phyloP scores from a whole-genome alignment of 768 basidiomycete genomes.

The Lentinula lateritia region DNA sequence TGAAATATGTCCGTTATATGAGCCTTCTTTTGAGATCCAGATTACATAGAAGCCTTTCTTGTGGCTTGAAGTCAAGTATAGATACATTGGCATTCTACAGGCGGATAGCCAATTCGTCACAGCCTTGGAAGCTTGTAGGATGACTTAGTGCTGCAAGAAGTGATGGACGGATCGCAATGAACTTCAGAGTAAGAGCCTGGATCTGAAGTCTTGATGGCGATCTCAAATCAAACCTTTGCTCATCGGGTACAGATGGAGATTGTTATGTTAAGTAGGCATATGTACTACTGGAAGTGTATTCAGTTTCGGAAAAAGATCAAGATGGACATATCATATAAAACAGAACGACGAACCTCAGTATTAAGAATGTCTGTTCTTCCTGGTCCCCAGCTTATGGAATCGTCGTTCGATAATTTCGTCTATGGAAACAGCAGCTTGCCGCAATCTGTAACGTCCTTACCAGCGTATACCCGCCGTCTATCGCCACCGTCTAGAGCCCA shows the following conservation, averaged over 20 bases:
- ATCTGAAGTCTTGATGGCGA: background rate
- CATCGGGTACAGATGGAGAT: background rate
- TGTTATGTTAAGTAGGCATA: background rate
- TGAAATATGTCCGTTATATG: no score
- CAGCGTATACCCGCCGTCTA: background rate
- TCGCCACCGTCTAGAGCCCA: background rate
- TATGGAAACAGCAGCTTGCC: background rate
- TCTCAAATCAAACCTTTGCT: background rate
- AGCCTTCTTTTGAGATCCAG: background rate
- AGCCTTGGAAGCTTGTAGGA: background rate
- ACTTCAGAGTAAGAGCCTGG: background rate
- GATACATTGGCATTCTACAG: background rate
- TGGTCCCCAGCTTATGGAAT: background rate
- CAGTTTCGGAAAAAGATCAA: background rate
- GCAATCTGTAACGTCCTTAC: slow-evolving; percentile 4
- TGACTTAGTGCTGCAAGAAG: background rate
- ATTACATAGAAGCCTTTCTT: background rate
- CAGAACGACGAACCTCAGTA: background rate
- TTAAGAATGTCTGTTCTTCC: background rate
- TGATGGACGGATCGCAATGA: background rate
- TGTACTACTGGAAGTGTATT: background rate
- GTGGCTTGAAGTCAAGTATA: background rate
- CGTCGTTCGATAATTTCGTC: background rate
- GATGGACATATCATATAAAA: background rate
- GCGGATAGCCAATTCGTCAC: background rate